Evolutionary conservation across 495 filamentous ascomycete genomes (phyloP), one percentile per base, ranked within the genome.

Genomic region (Neurospora sp.): DNA sequence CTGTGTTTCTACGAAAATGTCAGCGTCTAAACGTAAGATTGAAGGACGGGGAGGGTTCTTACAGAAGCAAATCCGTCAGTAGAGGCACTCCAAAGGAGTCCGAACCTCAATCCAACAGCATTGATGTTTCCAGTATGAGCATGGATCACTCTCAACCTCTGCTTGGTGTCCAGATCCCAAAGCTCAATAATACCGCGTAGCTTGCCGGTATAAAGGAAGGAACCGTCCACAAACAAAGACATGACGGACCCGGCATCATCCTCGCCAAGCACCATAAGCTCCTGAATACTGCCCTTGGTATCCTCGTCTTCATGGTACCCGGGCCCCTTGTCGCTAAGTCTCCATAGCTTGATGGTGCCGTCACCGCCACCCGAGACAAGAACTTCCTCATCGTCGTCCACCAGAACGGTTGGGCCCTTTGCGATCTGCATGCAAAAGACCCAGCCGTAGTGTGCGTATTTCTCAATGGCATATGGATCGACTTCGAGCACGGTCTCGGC

Each of bases 81-180:
- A 27, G 90, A 91, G 61, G 92, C 93, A 75, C 91, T 94, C 80
- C 96, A 97, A 18, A 97, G 86, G 68, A 91, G 89, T 4, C 93
- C 92, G 76, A 92, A 91, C 9, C 92, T 92, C 77, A 98, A 91
- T 70, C 90, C 87, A 69, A 99, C 84, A 10, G 93, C 90, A 83
- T 95, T 93, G 65, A 99, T 86, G 78, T 98, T 96, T 9, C 91
- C 91, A 27, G 88, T 90, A 73, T 94, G 91, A 22, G 89, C 87
- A 75, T 91, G 92, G 75, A 98, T 89, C 10, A 90, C 92, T 71
- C 95, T 87, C 22, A 99, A 85, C 69, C 96, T 90, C 83, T 99
- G 96, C 73, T 90, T 89, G 2, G 96, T 98, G 78, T 99, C 96
- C 16, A 98, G 84, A 77, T 99, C 97, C 96, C 96, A 99, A 18